Base-by-base conservation (phyloP, 31 red algal genomes). In the Endocladia muricata region DNA sequence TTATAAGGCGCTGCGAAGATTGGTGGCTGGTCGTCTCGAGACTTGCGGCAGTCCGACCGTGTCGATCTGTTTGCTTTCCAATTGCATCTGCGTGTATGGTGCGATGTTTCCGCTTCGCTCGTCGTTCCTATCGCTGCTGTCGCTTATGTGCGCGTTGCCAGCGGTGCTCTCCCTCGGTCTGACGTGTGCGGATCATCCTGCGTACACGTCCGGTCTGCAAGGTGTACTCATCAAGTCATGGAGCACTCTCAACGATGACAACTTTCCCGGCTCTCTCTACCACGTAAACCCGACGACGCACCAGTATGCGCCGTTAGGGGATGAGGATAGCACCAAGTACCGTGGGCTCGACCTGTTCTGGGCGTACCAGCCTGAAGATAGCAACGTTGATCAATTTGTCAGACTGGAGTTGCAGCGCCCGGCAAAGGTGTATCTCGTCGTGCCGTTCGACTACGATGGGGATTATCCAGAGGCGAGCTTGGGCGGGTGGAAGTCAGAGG, bases 291-390 rank as follows among this genome's bases (percentile, higher is more conserved):
- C 62, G 7, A 47, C 2, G 9, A 2, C 22, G 0, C 79, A 74
- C 39, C 37, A 37, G 19, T 83, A 39, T 21, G 67, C 66, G 0
- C 67, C 79, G 9, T n/a, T 72, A 37, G 22, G 29, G 15, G 40
- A 83, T 33, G 17, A 35, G 32, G 28, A 33, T 41, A 65, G 68
- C 1, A 51, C 22, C 39, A 51, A 70, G 11, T 83, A 83, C 79
- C 35, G 52, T 11, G 68, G 55, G 1, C 43, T 83, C 6, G 66
- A 83, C 68, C 67, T 65, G 37, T 83, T 83, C 41, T 63, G 67
- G 5, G 79, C 79, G 49, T 83, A 41, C 2, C 37, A 61, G 13
- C 41, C 26, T 22, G 35, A 47, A 30, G 23, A 73, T 17, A 33
- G 22, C 15, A 38, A 26, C 3, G n/a, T n/a, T n/a, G 41, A 68